A percentile compares a stretch with the other conserved stretches of the same genome.
These are phyloP conservation scores for Sungouiella thailandica DNA, from an alignment of 805 yeast species.

Conservation along the genomic window DNA sequence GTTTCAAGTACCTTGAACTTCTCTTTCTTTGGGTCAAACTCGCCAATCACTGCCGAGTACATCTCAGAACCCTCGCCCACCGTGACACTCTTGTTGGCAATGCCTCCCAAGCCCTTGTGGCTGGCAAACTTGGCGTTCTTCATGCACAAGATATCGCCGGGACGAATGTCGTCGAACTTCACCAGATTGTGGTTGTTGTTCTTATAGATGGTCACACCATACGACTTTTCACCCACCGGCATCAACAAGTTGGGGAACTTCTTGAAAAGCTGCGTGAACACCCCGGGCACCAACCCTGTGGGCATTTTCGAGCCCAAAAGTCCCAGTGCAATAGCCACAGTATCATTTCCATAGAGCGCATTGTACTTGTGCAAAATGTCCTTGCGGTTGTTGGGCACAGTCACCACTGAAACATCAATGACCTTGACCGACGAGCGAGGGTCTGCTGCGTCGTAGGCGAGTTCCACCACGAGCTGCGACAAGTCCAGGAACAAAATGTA, in stretches of 20 bases:
- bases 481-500: conserved; percentile 71
- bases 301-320: conserved; percentile 31
- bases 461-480: conserved; percentile 57
- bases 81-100: conserved; percentile 33
- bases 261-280: conserved; percentile 16
- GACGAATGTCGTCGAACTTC: conserved; percentile 57
- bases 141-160: conserved; percentile 83
- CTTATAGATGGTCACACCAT: conserved; percentile 67
- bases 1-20: conserved; percentile 66
- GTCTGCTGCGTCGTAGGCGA: conserved; percentile 49
- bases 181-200: conserved; percentile 41
- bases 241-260: conserved; percentile 29
- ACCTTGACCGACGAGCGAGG: conserved; percentile 47
- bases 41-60: conserved; percentile 55
- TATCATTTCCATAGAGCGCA: conserved; percentile 45
- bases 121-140: conserved; percentile 70
- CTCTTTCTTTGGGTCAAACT: conserved; percentile 68
- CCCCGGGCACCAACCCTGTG: conserved; percentile 21
- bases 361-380: conserved; percentile 48
- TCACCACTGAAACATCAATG: conserved; percentile 22
- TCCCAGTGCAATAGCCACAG: conserved; percentile 32
- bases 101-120: conserved; percentile 45
- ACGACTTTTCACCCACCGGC: conserved; percentile 62
- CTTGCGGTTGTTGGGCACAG: conserved; percentile 43
- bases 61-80: conserved; percentile 49